phyloP scores from a whole-genome alignment of 2,329 filamentous ascomycete genomes.

The Penicillium sp. region DNA sequence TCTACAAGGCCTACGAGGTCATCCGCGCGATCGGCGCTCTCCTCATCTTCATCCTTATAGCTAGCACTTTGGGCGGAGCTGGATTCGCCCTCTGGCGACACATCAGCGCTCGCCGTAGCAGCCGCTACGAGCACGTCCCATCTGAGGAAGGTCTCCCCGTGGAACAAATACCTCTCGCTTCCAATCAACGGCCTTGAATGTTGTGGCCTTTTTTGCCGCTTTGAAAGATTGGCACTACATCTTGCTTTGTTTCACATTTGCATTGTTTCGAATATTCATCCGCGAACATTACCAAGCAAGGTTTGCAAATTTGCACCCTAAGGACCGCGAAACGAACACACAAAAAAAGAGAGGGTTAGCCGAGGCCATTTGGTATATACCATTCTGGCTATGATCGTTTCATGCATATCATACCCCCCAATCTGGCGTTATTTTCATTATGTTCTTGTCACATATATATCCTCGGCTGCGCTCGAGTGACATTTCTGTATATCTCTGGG shows the following conservation, averaged over 20 bases:
- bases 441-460: background rate
- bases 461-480: background rate
- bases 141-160: conserved; percentile 30
- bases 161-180: conserved; percentile 22
- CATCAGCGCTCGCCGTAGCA: conserved; percentile 24
- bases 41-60: conserved; percentile 31
- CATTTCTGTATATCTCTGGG: background rate
- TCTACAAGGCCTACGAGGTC: conserved; percentile 33
- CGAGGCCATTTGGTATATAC: conserved; percentile 17
- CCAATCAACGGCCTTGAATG: background rate
- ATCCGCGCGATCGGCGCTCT: conserved; percentile 32
- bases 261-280: too few species aligned
- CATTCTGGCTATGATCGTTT: conserved; percentile 21
- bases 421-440: conserved; percentile 19
- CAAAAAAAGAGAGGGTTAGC: conserved; percentile 1
- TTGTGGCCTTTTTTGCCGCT: background rate
- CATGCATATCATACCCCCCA: conserved; percentile 27
- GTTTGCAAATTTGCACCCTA: background rate
- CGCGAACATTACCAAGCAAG: background rate
- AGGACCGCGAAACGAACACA: background rate
- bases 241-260: too few species aligned
- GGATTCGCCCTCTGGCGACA: conserved; percentile 23
- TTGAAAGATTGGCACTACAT: conserved; percentile 13
- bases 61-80: conserved; percentile 26
- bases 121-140: conserved; percentile 32